phyloP scores from a whole-genome alignment of 495 filamentous ascomycete genomes.

The Penicillium bialowiezense region DNA sequence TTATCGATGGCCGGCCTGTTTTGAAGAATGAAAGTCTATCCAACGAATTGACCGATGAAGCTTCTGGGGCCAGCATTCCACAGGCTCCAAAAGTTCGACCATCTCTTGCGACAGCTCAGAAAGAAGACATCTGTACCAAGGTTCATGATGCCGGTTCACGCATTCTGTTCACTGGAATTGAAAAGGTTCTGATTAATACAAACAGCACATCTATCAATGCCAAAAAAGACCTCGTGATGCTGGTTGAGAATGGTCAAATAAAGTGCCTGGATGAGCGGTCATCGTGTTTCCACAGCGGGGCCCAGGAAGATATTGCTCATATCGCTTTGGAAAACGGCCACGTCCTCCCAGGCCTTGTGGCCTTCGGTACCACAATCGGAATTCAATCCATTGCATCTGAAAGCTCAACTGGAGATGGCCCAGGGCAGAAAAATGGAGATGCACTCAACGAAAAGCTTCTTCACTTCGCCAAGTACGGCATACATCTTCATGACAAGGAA shows the following conservation, averaged over 20 bases:
- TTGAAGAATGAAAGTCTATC: background rate
- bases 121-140: background rate
- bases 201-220: background rate
- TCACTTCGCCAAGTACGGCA: background rate
- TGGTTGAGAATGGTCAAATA: background rate
- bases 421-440: background rate
- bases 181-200: background rate
- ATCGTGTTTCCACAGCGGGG: background rate
- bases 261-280: background rate
- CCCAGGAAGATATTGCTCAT: background rate
- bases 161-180: background rate
- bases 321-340: background rate
- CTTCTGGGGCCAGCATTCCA: background rate
- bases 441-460: background rate
- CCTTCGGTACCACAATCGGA: background rate
- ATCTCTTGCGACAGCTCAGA: background rate
- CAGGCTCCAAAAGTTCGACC: background rate
- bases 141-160: background rate
- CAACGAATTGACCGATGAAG: background rate
- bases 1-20: background rate
- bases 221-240: background rate
- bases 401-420: background rate
- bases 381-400: background rate
- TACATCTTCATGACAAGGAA: background rate
- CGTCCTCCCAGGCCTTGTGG: background rate